These are phyloP conservation scores for Sechiopsis laciniata DNA, from an alignment of 306 rosid species.

Conservation along the genomic window DNA sequence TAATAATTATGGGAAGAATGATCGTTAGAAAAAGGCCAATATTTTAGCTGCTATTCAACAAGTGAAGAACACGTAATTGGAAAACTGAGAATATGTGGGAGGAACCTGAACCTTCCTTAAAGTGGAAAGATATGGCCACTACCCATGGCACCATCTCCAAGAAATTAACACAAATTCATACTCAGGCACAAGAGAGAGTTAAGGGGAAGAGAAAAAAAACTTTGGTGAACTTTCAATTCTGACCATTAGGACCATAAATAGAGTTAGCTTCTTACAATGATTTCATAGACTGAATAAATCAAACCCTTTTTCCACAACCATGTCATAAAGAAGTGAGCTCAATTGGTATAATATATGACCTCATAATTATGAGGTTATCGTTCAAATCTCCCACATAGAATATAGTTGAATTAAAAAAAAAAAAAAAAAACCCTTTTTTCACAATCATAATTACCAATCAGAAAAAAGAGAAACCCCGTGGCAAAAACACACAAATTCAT, in stretches of 20 bases:
- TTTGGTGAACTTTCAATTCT: too few species aligned
- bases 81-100: not conserved
- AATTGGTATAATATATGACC: too few species aligned
- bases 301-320: not conserved
- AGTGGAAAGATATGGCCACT: slow-evolving; percentile 15
- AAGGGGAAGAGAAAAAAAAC: too few species aligned
- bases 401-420: too few species aligned
- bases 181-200: not conserved
- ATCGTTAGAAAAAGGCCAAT: not conserved
- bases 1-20: too few species aligned
- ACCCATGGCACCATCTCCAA: slow-evolving; percentile 14
- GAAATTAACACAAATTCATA: slow-evolving; percentile 17
- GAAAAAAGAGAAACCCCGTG: not conserved
- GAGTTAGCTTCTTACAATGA: not conserved
- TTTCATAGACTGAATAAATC: slow-evolving; percentile 8
- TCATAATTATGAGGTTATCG: too few species aligned
- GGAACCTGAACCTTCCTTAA: slow-evolving; percentile 7
- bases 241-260: too few species aligned
- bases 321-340: too few species aligned
- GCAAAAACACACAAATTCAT: slow-evolving; percentile 17
- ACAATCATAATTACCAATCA: not conserved
- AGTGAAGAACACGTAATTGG: slow-evolving; percentile 11
- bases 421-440: not conserved
- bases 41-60: not conserved
- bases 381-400: too few species aligned